Conservation (phyloP, 2,329 filamentous ascomycete species). For the Epichloe elymi region DNA sequence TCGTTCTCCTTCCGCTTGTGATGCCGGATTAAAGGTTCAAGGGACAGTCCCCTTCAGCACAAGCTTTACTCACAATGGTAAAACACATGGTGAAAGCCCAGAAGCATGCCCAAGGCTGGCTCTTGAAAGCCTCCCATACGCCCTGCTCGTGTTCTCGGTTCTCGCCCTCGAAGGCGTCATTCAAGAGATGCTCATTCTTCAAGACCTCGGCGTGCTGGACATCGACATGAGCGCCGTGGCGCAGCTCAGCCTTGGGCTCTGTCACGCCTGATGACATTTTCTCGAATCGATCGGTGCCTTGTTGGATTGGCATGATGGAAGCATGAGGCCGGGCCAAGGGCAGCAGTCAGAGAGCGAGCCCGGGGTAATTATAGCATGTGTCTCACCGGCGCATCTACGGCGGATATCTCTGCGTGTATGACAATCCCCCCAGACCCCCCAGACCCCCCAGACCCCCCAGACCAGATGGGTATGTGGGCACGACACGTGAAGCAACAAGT, state of each 20-base stretch:
- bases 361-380: background rate
- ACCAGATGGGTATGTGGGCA: background rate
- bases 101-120: conserved; percentile 30
- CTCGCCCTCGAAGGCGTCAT: conserved; percentile 28
- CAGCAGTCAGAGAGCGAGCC: too few species aligned
- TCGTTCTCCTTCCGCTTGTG: too few species aligned
- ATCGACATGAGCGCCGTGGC: conserved; percentile 10
- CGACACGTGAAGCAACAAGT: background rate
- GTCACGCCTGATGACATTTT: conserved; percentile 1
- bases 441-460: background rate
- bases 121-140: conserved; percentile 23
- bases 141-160: conserved; percentile 28
- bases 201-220: conserved; percentile 22
- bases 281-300: background rate
- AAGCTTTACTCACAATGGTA: conserved; percentile 28
- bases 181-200: conserved; percentile 23
- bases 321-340: background rate
- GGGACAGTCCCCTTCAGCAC: too few species aligned
- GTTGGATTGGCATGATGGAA: background rate
- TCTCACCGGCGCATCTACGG: background rate
- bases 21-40: too few species aligned
- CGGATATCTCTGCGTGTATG: background rate
- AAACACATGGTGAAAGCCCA: conserved; percentile 37
- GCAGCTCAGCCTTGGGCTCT: conserved; percentile 3
- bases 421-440: too few species aligned